Base-by-base conservation (phyloP, 2,329 filamentous ascomycete species). In the Calonectria hawksworthii region DNA sequence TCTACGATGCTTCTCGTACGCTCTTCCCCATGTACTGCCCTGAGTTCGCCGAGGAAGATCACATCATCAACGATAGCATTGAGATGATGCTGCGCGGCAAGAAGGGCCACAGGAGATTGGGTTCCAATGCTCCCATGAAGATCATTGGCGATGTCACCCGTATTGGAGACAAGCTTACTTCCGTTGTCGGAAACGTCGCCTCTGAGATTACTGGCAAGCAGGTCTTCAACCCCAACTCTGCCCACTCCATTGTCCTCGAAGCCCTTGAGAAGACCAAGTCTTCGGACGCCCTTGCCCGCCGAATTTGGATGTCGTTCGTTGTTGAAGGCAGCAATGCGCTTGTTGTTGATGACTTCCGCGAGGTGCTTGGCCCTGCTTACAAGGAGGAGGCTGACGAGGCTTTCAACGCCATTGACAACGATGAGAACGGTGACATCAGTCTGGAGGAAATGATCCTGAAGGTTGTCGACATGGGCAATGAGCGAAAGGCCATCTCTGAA, bases 271-370 rank as follows among this genome's bases (percentile, higher is more conserved):
- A 95, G 86, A 92, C 91, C 54, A 90, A 90, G 74, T 94, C 95
- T 9, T 95, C 96, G 0, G 96, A 99, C 84, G 97, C 97, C n/a
- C 88, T 99, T 73, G 96, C 95, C n/a, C 94, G 92, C 79, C 94
- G 97, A 81, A 93, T 99, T 76, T 99, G 97, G 97, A 98, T 98
- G 95, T 98, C 96, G 0, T 98, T 98, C 83, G 97, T 98, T 1
- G 92, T 97, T 5, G 96, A 99, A 85, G 96, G 95, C 80, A 93
- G 93, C 73, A 95, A 98, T 51, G 88, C 93, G 0, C 89, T 99
- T 11, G 95, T 91, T 78, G 85, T 91, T 11, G 95, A 98, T 6
- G 97, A 99, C 83, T 90, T 99, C 47, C 83, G 93, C 36, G 96
- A 99, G 83, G 96, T 99, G 13, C 93, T 99, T 74, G 96, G 96